phyloP scores from a whole-genome alignment of 257 asterid genomes.

The Plantago major region DNA sequence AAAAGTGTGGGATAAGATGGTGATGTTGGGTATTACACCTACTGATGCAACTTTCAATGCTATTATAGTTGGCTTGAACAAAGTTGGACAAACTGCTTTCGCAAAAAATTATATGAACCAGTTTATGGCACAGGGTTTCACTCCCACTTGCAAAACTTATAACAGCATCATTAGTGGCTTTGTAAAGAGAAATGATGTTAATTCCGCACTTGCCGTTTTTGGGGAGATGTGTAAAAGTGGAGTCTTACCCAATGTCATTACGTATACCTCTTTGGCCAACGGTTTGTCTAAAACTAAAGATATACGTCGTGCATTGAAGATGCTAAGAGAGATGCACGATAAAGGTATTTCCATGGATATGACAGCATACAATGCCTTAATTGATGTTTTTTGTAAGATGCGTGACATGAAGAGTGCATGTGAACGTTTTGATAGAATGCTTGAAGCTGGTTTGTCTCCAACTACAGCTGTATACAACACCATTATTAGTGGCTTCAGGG shows the following conservation, averaged over 20 bases:
- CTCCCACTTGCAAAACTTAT: conserved; percentile 55
- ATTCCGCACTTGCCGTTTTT: conserved; percentile 55
- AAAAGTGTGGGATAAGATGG: conserved; percentile 57
- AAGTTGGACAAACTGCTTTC: conserved; percentile 44
- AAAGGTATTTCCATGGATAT: conserved; percentile 64
- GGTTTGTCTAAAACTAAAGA: conserved; percentile 56
- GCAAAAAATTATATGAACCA: conserved; percentile 48
- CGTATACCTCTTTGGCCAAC: conserved; percentile 63
- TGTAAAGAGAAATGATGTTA: conserved; percentile 50
- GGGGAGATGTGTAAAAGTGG: conserved; percentile 51
- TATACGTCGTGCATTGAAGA: conserved; percentile 43
- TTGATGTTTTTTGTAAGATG: conserved; percentile 73
- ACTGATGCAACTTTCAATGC: conserved; percentile 53
- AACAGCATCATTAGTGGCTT: conserved; percentile 72
- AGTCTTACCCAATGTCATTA: conserved; percentile 49
- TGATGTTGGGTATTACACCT: conserved; percentile 44
- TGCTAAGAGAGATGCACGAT: conserved; percentile 53
- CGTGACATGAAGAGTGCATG: conserved; percentile 59
- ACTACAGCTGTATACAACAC: conserved; percentile 59
- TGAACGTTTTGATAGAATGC: conserved; percentile 58
- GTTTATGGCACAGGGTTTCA: conserved; percentile 41
- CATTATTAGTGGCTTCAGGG: conserved; percentile 72
- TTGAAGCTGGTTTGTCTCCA: conserved; percentile 62
- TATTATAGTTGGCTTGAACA: conserved; percentile 58
- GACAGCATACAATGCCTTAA: conserved; percentile 53